These are phyloP conservation scores for Talaromyces pinophilus DNA, from an alignment of 2,329 filamentous ascomycete species.

Conservation along the genomic window DNA sequence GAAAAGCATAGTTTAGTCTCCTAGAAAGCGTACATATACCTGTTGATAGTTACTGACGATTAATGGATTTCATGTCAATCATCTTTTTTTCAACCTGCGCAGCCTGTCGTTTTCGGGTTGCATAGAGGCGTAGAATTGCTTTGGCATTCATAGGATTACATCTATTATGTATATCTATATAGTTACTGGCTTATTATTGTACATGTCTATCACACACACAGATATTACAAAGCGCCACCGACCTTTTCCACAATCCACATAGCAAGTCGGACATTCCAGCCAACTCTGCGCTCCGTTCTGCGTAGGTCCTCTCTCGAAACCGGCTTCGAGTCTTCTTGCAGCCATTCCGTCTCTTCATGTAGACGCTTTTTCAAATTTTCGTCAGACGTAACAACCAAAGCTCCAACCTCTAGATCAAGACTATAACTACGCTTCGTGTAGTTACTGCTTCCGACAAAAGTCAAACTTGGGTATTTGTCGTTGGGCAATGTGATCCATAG, in stretches of 20 bases:
- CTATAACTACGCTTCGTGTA: constrained; percentile 94
- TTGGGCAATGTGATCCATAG: constrained; percentile 74
- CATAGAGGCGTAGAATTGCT: too few relatives aligned
- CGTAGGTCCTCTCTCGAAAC: constrained; percentile 78
- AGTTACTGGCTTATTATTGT: not conserved
- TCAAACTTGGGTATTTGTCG: constrained; percentile 69
- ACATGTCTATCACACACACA: not conserved
- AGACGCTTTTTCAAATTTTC: constrained; percentile 69
- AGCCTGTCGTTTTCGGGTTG: too few relatives aligned
- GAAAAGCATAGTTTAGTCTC: constrained; percentile 32
- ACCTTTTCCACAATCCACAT: constrained; percentile 92
- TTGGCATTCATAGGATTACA: not conserved
- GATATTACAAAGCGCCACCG: constrained; percentile 74
- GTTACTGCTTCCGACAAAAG: constrained; percentile 86
- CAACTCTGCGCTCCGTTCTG: constrained; percentile 77
- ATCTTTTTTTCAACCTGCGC: not conserved
- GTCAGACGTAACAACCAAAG: constrained; percentile 79
- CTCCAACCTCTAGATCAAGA: constrained; percentile 86
- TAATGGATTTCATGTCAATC: constrained; percentile 27
- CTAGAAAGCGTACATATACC: constrained; percentile 4
- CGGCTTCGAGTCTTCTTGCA: constrained; percentile 70
- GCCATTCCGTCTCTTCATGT: constrained; percentile 76
- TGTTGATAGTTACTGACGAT: constrained; percentile 24
- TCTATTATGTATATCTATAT: constrained; percentile 23
- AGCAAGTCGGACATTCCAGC: constrained; percentile 78